phyloP scores from a whole-genome alignment of 176 grass and related monocot species.

The Avena atlantica region DNA sequence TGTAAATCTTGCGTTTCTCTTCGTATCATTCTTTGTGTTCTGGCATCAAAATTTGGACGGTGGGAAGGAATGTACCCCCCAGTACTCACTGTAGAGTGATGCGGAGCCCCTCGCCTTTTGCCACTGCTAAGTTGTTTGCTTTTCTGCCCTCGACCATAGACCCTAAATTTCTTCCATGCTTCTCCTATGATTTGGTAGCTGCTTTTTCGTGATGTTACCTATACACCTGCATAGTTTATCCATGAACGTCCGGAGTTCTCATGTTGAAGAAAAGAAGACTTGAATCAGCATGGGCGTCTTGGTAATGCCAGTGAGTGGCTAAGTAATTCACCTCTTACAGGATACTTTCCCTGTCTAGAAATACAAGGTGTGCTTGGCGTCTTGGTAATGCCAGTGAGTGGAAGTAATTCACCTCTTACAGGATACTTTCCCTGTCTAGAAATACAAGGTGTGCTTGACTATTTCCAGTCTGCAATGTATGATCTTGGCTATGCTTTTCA shows the following conservation, averaged over 20 bases:
- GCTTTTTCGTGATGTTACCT: slow-evolving; percentile 1
- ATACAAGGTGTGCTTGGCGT: background rate
- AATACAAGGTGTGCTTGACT: background rate
- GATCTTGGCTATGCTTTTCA: background rate
- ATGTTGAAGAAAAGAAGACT: background rate
- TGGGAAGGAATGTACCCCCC: background rate
- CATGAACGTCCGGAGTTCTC: background rate
- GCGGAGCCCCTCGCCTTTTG: slow-evolving; percentile 10
- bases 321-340: slow-evolving; percentile 1
- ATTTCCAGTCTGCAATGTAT: background rate
- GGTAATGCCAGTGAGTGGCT: slow-evolving; percentile 8
- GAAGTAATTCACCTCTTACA: background rate
- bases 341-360: background rate
- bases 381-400: slow-evolving; percentile 11
- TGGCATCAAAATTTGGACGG: slow-evolving; percentile 10
- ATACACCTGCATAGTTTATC: slow-evolving; percentile 8
- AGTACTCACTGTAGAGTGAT: slow-evolving; percentile 19
- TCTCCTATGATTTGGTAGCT: slow-evolving; percentile 37
- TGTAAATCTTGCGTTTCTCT: slow-evolving; percentile 15
- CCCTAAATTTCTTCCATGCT: slow-evolving; percentile 33
- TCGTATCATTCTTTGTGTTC: slow-evolving; percentile 47
- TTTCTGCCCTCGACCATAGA: slow-evolving; percentile 24
- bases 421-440: background rate
- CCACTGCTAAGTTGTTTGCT: slow-evolving; percentile 31
- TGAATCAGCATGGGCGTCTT: background rate